Base-by-base conservation (phyloP, 805 yeast genomes). In the Schwanniomyces sp. region DNA sequence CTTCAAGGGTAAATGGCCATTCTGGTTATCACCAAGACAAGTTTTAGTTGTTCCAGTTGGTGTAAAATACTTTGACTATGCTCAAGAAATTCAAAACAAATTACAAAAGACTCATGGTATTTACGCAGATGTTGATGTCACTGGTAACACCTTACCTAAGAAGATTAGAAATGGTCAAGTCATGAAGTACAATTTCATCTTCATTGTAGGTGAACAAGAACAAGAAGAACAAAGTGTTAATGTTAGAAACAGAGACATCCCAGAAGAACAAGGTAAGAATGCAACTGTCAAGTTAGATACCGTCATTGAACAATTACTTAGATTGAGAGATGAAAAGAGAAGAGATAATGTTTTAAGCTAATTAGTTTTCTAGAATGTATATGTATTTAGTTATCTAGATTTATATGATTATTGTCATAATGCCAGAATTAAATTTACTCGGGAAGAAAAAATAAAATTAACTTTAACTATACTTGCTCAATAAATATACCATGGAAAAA, bases 11-110 rank as follows among this genome's bases (percentile, higher is more conserved):
- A 94, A 91, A 70, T 94, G 99, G 99, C 99, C 99, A 64, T 89
- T 94, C 81, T 94, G 99, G 99, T 80, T 94, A 66, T 91, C 98
- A n/a, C 99, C 99, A 63, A 87, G 99, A 77, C 99, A 94, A 76
- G 81, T 92, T 49, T 78, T 92, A 60, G 95, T 94, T 61, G 94
- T 94, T 27, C 99, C 99, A 58, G 97, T 94, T 59, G 97, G 97
- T 64, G 95, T 88, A 54, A 90, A 88, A 70, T 92, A 86, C 78
- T 84, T 78, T 63, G 96, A 85, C 55, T 94, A 94, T 64, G 99
- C 98, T 38, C 84, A 86, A 69, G 75, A 82, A 58, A 87, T 94
- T 55, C 84, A 85, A 61, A 81, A 86, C 62, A 69, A 70, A 55
- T 75, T 86, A 65, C 70, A 62, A 47, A 85, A 86, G 64, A 76